phyloP scores from a whole-genome alignment of 176 grass and related monocot genomes.

The Lolium rigidum region DNA sequence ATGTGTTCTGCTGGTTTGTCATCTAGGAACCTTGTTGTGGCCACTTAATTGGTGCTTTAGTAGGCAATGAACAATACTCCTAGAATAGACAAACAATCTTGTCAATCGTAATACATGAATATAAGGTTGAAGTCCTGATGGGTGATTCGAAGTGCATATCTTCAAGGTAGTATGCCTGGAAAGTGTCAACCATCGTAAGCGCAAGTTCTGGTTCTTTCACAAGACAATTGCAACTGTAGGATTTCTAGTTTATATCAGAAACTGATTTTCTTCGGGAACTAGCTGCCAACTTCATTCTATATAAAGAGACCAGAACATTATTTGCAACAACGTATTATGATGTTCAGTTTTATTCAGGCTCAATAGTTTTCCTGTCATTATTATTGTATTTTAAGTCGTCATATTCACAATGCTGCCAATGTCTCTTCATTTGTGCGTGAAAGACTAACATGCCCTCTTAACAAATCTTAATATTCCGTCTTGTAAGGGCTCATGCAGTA shows the following conservation, averaged over 20 bases:
- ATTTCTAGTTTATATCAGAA: conserved; percentile 12
- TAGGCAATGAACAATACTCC: background rate
- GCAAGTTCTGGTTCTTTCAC: background rate
- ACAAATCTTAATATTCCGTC: background rate
- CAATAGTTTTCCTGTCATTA: background rate
- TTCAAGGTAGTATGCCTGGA: background rate
- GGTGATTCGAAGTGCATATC: background rate
- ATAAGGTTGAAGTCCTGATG: background rate
- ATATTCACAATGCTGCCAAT: background rate
- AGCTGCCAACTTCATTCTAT: conserved; percentile 19
- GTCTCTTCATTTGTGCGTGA: background rate
- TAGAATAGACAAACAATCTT: conserved; percentile 30
- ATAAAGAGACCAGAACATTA: background rate
- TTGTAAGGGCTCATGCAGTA: background rate
- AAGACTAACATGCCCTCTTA: conserved; percentile 13
- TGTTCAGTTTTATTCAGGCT: background rate
- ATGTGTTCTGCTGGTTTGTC: conserved; percentile 3
- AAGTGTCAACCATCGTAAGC: conserved; percentile 15
- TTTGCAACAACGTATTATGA: conserved; percentile 11
- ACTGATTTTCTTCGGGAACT: background rate
- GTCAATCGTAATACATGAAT: background rate
- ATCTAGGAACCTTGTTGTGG: conserved; percentile 14
- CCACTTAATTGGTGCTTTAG: conserved; percentile 29
- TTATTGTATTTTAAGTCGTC: background rate
- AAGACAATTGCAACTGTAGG: background rate